Evolutionary conservation across 2,329 filamentous ascomycete genomes (phyloP).

Genomic region (Teratosphaeria zuluensis): DNA sequence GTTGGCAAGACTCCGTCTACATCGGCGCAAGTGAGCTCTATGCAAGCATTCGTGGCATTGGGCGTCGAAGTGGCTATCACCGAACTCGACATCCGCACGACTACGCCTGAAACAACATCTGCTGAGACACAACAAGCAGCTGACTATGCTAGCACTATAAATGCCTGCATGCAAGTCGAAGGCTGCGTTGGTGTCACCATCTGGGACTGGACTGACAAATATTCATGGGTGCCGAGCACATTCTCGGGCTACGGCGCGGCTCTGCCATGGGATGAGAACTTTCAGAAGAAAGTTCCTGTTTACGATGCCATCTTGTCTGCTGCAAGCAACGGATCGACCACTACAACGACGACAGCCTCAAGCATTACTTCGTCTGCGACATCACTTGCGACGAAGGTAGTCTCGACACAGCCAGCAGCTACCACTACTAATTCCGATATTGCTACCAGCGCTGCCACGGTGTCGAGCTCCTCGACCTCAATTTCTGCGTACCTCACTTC

Average conservation of each 20-base stretch:
- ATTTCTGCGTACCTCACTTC: background rate
- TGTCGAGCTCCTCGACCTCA: background rate
- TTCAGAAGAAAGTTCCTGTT: background rate
- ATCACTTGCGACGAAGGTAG: background rate
- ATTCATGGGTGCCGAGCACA: slow-evolving; percentile 30
- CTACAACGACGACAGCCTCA: background rate
- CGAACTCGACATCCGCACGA: slow-evolving; percentile 49
- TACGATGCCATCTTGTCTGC: background rate
- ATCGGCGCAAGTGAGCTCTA: slow-evolving; percentile 35
- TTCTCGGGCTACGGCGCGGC: slow-evolving; percentile 27
- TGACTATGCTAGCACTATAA: slow-evolving; percentile 35
- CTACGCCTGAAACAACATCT: slow-evolving; percentile 35
- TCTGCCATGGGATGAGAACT: background rate
- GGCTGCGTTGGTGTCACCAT: slow-evolving; percentile 30
- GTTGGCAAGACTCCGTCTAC: slow-evolving; percentile 39
- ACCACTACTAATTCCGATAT: background rate
- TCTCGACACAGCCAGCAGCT: background rate
- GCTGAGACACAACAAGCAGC: slow-evolving; percentile 38
- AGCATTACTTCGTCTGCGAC: background rate
- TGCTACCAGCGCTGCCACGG: background rate
- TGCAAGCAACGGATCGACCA: background rate
- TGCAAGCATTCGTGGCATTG: slow-evolving; percentile 42
- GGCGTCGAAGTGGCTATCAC: slow-evolving; percentile 51
- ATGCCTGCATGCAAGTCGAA: slow-evolving; percentile 27
- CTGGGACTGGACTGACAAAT: slow-evolving; percentile 34